Percentiles rank a stretch among this genome's conserved stretches.
phyloP scores from a whole-genome alignment of 345 rosid species.

The Garcia nutans region DNA sequence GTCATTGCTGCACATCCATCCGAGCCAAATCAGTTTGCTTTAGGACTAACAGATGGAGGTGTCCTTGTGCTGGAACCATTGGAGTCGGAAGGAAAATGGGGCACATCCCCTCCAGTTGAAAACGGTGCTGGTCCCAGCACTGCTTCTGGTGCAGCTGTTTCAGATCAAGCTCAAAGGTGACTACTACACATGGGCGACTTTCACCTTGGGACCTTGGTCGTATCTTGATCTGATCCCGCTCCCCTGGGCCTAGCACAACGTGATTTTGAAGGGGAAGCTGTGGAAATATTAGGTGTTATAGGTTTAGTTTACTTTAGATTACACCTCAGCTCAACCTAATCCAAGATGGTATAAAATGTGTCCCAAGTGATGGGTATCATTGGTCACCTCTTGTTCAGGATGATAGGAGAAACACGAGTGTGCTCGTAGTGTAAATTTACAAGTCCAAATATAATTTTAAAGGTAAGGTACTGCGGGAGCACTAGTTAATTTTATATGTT shows the following conservation, averaged over 20 bases:
- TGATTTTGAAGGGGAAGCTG: conserved; percentile 40
- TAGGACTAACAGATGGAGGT: conserved; percentile 72
- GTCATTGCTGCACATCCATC: conserved; percentile 81
- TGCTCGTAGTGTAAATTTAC: conserved; percentile 12
- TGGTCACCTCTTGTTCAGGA: background rate
- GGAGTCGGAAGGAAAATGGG: conserved; percentile 84
- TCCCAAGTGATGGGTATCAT: background rate
- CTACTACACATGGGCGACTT: conserved; percentile 15
- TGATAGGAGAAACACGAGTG: conserved; percentile 3
- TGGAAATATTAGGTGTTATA: conserved; percentile 25
- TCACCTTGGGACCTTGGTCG: conserved; percentile 9
- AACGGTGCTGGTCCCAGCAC: conserved; percentile 65
- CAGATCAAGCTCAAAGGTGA: conserved; percentile 65
- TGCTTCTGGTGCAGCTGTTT: conserved; percentile 40
- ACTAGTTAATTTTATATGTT: background rate
- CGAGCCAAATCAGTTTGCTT: conserved; percentile 71
- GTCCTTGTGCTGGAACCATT: conserved; percentile 67
- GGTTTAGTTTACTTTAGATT: conserved; percentile 3
- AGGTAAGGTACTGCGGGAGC: background rate
- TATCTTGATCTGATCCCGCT: conserved; percentile 23
- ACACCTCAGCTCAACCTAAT: conserved; percentile 12
- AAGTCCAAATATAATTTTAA: too few species aligned
- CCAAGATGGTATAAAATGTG: background rate
- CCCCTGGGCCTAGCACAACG: conserved; percentile 22
- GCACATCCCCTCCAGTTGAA: conserved; percentile 70